These are phyloP conservation scores for Flaveria floridana DNA, from an alignment of 140 eudicot species.

Conservation along the genomic window DNA sequence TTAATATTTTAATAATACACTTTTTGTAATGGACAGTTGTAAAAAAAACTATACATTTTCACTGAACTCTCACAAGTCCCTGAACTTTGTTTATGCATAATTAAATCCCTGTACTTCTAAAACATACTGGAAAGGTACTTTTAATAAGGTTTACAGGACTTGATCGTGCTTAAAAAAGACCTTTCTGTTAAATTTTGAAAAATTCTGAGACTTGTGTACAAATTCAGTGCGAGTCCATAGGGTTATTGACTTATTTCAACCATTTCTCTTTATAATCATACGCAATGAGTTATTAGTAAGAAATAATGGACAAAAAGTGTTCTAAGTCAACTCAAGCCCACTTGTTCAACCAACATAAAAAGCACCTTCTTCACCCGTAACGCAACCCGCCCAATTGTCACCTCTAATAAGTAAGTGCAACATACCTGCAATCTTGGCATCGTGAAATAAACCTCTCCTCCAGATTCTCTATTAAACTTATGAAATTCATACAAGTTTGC, in stretches of 20 bases:
- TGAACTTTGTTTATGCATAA: background rate
- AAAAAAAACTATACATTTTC: background rate
- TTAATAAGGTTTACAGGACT: background rate
- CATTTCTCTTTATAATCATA: background rate
- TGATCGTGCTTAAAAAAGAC: background rate
- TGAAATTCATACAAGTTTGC: constrained; percentile 98
- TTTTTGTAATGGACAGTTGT: background rate
- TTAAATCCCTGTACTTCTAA: background rate
- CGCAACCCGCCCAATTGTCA: constrained; percentile 1
- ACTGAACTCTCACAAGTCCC: background rate
- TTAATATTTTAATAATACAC: background rate
- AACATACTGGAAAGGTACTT: background rate
- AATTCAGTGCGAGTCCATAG: background rate
- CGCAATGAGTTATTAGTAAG: background rate
- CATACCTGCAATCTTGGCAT: constrained; percentile 99
- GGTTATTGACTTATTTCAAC: background rate
- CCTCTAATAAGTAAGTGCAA: constrained; percentile 21
- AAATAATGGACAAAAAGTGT: background rate
- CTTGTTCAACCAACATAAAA: background rate
- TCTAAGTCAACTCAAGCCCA: background rate
- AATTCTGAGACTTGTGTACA: background rate
- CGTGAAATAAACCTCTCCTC: constrained; percentile 99
- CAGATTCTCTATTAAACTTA: constrained; percentile 96
- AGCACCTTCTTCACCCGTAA: background rate
- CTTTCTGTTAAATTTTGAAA: background rate